Evolutionary conservation across 352 stramenopile genomes (phyloP), one percentile per base, ranked within the genome.

Genomic region (Phytophthora quininea): DNA sequence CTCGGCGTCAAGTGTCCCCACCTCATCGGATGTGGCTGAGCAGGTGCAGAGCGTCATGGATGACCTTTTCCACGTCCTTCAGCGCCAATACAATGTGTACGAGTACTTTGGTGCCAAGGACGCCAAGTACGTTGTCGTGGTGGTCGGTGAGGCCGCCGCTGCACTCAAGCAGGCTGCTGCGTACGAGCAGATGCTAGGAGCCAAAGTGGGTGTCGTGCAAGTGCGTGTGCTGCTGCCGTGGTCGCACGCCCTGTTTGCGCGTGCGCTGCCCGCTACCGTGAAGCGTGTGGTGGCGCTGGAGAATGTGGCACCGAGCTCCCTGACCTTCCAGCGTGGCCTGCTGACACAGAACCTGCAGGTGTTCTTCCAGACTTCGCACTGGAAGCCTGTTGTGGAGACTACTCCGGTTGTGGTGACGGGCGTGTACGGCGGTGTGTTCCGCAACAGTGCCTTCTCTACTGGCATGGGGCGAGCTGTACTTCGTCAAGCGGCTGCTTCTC

Each of bases 121-220:
- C 54, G 81, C 84, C 49, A 78, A 88, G 69, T 52, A 54, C 56
- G 84, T 91, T 31, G 59, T 91, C 32, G 79, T 91, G 7, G 74
- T 86, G 54, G 71, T 89, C 33, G 81, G 82, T 51, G 75, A 88
- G 31, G 84, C 80, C 9, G 66, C 74, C 0, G 62, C 64, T 4
- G 77, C 75, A 12, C 62, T 84, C n/a, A 67, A 84, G 38, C 66
- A 84, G 29, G 82, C 77, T 27, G 74, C 87, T 31, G 62, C 76
- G 24, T 92, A 92, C 71, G 77, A 91, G 75, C 85, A 90, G 56
- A 90, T 89, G 79, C 69, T 89, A 19, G 84, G 84, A 29, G 65
- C 35, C 40, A 92, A 92, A 67, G 83, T 94, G n/a, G 88, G 84
- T 24, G 81, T 96, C 14, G 62, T 94, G 19, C 84, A 93, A 51